phyloP scores from a whole-genome alignment of 2,329 filamentous ascomycete genomes.

The Colletotrichum acutatum region DNA sequence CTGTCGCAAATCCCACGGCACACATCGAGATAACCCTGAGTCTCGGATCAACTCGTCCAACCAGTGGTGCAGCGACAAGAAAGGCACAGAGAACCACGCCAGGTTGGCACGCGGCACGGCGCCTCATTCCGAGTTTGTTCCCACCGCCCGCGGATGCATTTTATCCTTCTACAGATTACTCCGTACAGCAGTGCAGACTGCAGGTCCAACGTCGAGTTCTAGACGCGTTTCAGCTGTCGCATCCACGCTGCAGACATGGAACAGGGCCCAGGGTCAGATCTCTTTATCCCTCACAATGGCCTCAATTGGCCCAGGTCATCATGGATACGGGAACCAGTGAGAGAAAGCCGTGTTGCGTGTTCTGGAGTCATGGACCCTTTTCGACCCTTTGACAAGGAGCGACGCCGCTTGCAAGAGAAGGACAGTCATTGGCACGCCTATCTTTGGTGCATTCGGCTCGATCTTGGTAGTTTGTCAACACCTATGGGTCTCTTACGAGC shows the following conservation, averaged over 20 bases:
- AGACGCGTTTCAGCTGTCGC: constrained; percentile 31
- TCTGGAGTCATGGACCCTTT: not conserved
- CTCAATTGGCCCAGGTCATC: constrained; percentile 14
- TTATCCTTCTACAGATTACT: not conserved
- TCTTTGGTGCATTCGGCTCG: not conserved
- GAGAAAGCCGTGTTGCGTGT: not conserved
- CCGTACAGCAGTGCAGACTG: not conserved
- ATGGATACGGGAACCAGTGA: not conserved
- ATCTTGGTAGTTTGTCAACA: not conserved
- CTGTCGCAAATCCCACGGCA: not conserved
- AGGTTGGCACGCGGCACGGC: constrained; percentile 10
- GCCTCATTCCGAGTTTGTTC: not conserved
- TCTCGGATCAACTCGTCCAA: constrained; percentile 6
- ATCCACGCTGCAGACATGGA: constrained; percentile 30
- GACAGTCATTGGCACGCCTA: not conserved
- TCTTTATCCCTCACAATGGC: constrained; percentile 18
- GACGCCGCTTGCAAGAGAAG: not conserved
- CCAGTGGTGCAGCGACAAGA: constrained; percentile 1
- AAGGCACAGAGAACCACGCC: not conserved
- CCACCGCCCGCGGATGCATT: constrained; percentile 8
- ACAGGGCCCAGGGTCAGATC: constrained; percentile 17
- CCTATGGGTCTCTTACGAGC: not conserved
- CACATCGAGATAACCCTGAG: constrained; percentile 14
- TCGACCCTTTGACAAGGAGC: not conserved
- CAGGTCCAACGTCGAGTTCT: constrained; percentile 15